Evolutionary conservation across 495 filamentous ascomycete species (phyloP).

Genomic region (Penicillium canariense): DNA sequence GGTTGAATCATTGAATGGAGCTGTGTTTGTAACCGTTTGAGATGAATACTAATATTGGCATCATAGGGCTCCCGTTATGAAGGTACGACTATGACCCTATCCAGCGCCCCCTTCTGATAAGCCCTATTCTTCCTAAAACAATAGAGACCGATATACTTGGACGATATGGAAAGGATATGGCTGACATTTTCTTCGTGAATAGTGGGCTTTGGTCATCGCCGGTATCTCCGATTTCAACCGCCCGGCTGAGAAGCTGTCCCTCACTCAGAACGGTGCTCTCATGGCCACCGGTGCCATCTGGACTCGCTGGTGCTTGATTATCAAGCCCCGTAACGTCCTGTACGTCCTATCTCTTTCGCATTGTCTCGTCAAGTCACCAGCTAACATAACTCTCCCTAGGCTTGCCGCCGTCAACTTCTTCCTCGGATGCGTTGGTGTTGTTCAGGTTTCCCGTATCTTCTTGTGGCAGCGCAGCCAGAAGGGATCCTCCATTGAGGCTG

Average conservation of each 20-base stretch:
- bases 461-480: conserved; percentile 62
- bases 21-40: background rate
- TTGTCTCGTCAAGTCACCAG: background rate
- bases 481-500: conserved; percentile 42
- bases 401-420: conserved; percentile 98
- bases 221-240: conserved; percentile 89
- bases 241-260: conserved; percentile 86
- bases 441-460: conserved; percentile 76
- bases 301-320: conserved; percentile 98
- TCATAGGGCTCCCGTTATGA: conserved; percentile 90
- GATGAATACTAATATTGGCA: conserved; percentile 17
- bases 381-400: conserved; percentile 36
- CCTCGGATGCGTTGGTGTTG: conserved; percentile 79
- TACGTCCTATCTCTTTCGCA: conserved; percentile 36
- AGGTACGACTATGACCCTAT: conserved; percentile 53
- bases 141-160: background rate
- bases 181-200: conserved; percentile 20
- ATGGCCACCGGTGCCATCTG: conserved; percentile 91
- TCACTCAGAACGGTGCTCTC: conserved; percentile 86
- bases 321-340: conserved; percentile 89
- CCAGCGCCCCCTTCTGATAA: conserved; percentile 4
- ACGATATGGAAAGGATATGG: background rate
- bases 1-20: conserved; percentile 16
- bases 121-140: background rate
- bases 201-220: conserved; percentile 90